Evolutionary conservation across 2,329 filamentous ascomycete species (phyloP).

Genomic region (Colletotrichum tabaci): DNA sequence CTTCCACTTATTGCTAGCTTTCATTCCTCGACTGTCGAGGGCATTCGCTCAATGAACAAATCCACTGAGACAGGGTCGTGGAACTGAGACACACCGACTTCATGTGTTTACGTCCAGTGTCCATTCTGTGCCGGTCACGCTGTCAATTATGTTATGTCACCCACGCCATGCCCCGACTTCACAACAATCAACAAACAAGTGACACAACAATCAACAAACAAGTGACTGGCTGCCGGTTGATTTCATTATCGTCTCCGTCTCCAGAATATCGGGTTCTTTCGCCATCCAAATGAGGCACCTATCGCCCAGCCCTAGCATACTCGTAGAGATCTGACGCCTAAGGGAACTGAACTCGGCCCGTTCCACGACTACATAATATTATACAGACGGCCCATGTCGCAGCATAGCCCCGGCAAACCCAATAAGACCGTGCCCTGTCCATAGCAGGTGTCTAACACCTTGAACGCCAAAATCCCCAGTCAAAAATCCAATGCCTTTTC

Average conservation of each 20-base stretch:
- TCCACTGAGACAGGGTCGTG: neutral
- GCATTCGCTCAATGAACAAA: neutral
- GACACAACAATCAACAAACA: constrained; percentile 7
- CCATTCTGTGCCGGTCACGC: neutral
- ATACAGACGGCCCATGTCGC: constrained; percentile 25
- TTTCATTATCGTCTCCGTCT: neutral
- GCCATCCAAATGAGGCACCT: neutral
- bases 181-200: constrained; percentile 5
- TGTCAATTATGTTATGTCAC: too few species aligned
- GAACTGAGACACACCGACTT: constrained; percentile 5
- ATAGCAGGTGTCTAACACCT: constrained; percentile 3
- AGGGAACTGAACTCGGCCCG: neutral
- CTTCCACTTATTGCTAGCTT: neutral
- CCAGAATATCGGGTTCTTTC: neutral
- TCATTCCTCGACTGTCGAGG: neutral
- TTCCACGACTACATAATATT: constrained; percentile 26
- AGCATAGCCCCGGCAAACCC: constrained; percentile 6
- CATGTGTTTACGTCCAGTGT: neutral
- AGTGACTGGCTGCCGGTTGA: neutral
- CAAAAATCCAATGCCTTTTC: constrained; percentile 1
- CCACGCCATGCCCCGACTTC: neutral
- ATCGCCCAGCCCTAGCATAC: constrained; percentile 1
- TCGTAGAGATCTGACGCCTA: neutral
- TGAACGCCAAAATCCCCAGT: constrained; percentile 16
- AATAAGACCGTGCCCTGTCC: neutral